Conservation (phyloP, 2,329 filamentous ascomycete genomes). For the Colletotrichum sidae region DNA sequence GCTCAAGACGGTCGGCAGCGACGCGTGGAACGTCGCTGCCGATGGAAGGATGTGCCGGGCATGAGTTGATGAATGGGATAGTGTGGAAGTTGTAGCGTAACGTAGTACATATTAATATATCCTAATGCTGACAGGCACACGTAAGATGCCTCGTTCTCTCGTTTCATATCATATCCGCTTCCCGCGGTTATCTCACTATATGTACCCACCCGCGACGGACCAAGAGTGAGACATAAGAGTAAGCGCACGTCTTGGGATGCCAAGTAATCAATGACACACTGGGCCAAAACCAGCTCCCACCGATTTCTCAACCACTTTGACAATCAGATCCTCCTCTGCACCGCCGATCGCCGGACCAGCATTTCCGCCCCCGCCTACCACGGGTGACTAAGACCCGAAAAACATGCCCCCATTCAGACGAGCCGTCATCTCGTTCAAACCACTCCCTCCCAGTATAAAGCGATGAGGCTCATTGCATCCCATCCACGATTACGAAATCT, state of each 20-base stretch:
- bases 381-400: conserved; percentile 2
- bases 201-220: no score
- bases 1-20: conserved; percentile 61
- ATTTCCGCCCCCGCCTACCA: neutral
- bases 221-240: no score
- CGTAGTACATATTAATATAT: conserved; percentile 8
- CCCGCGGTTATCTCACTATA: neutral
- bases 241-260: no score
- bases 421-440: no score
- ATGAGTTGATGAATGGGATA: conserved; percentile 3
- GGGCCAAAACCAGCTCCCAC: no score
- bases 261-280: no score
- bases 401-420: neutral
- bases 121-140: conserved; percentile 1
- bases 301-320: no score
- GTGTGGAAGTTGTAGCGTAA: conserved; percentile 2
- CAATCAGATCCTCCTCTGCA: no score
- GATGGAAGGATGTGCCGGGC: conserved; percentile 55
- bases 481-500: no score
- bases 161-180: neutral
- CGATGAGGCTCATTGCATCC: no score
- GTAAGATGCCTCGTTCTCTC: conserved; percentile 2
- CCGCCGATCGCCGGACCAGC: no score
- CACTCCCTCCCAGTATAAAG: no score
- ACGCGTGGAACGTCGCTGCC: conserved; percentile 56